Base-by-base conservation (phyloP, 2,329 filamentous ascomycete genomes). In the Botrytis byssoidea region DNA sequence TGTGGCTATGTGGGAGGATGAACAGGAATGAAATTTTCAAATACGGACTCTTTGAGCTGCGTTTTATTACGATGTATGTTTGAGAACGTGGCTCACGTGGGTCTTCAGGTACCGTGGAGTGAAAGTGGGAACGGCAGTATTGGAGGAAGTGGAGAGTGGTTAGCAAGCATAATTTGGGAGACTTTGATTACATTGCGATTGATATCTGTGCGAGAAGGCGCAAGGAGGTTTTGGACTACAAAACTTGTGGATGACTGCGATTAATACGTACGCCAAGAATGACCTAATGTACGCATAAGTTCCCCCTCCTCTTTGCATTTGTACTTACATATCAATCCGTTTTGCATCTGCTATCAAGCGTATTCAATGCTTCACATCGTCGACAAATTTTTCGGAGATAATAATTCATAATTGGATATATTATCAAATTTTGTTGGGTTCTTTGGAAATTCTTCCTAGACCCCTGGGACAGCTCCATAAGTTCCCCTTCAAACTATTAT, bases 191-290 rank as follows among this genome's bases (percentile, higher is more conserved):
- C 37, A 8, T 55, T 29, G 9, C 14, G 35, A 68, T 22, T 40
- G 46, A 68, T 40, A 55, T 68, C 46, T 40, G 65, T 68, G 65
- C 46, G 65, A 68, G 35, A 22, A 40, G 35, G 18, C 16, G 32
- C 10, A 55, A 66, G 16, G 14, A 16, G 25, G 10, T 35, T 44
- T 64, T 46, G 61, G n/a, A 32, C 16, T n/a, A n/a, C 12, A 64
- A 29, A 64, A 6, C n/a, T 64, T 14, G 48, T 22, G 32, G 32
- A 22, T 67, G 44, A 22, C 32, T 35, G 32, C 32, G 22, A 16
- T n/a, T 51, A 32, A 37, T 51, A 35, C 22, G 16, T 20, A 29
- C 29, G 32, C 8, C 35, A 51, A 51, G 44, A 29, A 42, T 44
- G 61, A 25, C 25, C 22, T 37, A 0, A 32, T 57, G 51, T 55